Evolutionary conservation across 2,329 filamentous ascomycete species (phyloP).

Genomic region (Dactylellina cionopaga): DNA sequence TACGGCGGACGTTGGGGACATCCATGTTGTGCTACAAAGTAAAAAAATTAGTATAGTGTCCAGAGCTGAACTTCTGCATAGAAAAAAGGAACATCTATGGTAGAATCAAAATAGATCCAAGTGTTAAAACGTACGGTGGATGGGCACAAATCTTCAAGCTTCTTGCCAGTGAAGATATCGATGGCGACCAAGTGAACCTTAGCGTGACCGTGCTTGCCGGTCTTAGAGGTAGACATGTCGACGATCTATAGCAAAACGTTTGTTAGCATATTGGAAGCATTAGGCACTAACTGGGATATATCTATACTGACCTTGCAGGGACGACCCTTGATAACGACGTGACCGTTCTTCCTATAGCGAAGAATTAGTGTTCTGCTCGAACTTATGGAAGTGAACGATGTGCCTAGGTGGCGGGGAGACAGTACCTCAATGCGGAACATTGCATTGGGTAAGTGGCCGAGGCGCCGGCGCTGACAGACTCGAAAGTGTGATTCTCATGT

Average conservation of each 20-base stretch:
- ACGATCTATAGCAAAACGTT: slow-evolving; percentile 71
- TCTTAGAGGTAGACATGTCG: slow-evolving; percentile 99
- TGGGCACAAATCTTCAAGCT: slow-evolving; percentile 97
- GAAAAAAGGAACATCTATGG: background rate
- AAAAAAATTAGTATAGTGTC: background rate
- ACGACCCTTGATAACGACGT: slow-evolving; percentile 96
- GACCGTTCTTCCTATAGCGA: slow-evolving; percentile 53
- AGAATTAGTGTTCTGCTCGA: slow-evolving; percentile 22
- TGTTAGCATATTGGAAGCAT: background rate
- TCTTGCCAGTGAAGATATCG: slow-evolving; percentile 99
- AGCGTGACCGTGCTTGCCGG: slow-evolving; percentile 99
- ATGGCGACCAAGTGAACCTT: slow-evolving; percentile 98
- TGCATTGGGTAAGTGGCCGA: slow-evolving; percentile 96
- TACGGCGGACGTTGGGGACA: slow-evolving; percentile 89
- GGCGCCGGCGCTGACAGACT: slow-evolving; percentile 94
- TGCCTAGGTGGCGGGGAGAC: background rate
- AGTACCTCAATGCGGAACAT: slow-evolving; percentile 89
- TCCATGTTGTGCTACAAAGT: slow-evolving; percentile 91
- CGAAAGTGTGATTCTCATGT: slow-evolving; percentile 73
- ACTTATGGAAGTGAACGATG: too few species aligned
- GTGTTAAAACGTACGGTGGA: slow-evolving; percentile 82
- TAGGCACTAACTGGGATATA: background rate
- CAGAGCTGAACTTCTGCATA: background rate
- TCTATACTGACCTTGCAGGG: slow-evolving; percentile 77
- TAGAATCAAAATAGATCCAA: too few species aligned